Evolutionary conservation across 495 filamentous ascomycete genomes (phyloP).

Genomic region (Bacidia gigantensis): DNA sequence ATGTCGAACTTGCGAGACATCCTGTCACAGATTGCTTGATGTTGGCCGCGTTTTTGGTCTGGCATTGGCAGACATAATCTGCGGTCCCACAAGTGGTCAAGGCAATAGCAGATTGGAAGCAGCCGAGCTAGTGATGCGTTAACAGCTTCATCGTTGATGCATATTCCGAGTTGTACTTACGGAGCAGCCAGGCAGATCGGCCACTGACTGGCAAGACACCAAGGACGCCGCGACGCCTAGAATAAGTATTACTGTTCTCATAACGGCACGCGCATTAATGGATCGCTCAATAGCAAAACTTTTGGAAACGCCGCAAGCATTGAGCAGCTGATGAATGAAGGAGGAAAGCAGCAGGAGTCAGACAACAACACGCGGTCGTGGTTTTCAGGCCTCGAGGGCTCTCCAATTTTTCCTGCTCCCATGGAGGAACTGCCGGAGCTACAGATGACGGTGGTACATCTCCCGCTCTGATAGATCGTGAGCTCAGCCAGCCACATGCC

Average conservation of each 20-base stretch:
- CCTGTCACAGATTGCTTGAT: constrained; percentile 10
- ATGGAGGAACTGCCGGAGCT: background rate
- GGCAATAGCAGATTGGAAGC: constrained; percentile 8
- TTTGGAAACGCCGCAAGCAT: too few relatives aligned
- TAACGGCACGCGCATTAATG: background rate
- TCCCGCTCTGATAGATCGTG: background rate
- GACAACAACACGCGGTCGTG: too few relatives aligned
- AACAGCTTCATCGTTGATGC: background rate
- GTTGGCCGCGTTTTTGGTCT: background rate
- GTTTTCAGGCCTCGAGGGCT: background rate
- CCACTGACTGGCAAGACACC: constrained; percentile 4
- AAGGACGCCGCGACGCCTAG: background rate
- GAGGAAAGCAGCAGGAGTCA: too few relatives aligned
- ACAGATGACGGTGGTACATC: background rate
- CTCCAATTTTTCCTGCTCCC: too few relatives aligned
- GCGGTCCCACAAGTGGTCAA: constrained; percentile 2
- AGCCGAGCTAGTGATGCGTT: constrained; percentile 5
- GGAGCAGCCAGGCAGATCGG: constrained; percentile 13
- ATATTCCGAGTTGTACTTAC: background rate
- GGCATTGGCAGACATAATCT: constrained; percentile 14
- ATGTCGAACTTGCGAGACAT: constrained; percentile 10
- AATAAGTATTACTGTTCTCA: background rate
- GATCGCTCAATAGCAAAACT: background rate
- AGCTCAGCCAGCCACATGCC: background rate
- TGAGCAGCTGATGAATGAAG: too few relatives aligned